These are phyloP conservation scores for Durotheca rogersii DNA, from an alignment of 495 filamentous ascomycete species.

Conservation along the genomic window DNA sequence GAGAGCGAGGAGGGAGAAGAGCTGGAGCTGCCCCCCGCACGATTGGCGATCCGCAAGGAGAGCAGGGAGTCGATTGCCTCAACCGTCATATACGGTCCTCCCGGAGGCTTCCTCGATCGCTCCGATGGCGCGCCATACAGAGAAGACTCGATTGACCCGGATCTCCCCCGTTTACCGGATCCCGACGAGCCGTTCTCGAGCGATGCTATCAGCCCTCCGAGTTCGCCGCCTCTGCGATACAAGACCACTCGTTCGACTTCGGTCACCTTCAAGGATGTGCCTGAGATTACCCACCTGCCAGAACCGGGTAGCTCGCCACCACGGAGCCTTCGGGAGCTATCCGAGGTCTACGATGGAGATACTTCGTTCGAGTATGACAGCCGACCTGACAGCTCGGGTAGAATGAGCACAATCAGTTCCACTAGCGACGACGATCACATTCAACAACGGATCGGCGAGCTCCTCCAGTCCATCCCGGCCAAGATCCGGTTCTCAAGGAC, in stretches of 20 bases:
- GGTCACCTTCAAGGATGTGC: conserved; percentile 46
- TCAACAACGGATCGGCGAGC: conserved; percentile 80
- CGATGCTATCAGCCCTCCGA: conserved; percentile 42
- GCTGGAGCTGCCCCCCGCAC: conserved; percentile 33
- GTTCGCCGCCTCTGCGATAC: conserved; percentile 46
- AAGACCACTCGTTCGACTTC: conserved; percentile 41
- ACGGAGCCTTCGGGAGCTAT: conserved; percentile 22
- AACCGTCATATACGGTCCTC: conserved; percentile 39
- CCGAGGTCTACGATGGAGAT: conserved; percentile 34
- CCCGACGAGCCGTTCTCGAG: conserved; percentile 37
- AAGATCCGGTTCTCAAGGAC: conserved; percentile 71
- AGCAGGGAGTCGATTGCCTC: conserved; percentile 44
- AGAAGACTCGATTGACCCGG: conserved; percentile 38
- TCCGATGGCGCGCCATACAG: conserved; percentile 26
- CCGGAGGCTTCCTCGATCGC: conserved; percentile 27
- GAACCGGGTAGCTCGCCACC: conserved; percentile 27
- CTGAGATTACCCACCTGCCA: conserved; percentile 40
- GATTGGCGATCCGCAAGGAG: conserved; percentile 26
- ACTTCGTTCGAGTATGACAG: conserved; percentile 40
- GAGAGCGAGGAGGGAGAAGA: conserved; percentile 37
- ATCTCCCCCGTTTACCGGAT: conserved; percentile 37
- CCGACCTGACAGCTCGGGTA: conserved; percentile 34
- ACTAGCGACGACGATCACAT: conserved; percentile 61
- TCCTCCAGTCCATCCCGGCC: conserved; percentile 77
- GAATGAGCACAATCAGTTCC: conserved; percentile 32